These are phyloP conservation scores for Boehmeria nivea DNA, from an alignment of 306 rosid genomes.

Conservation along the genomic window DNA sequence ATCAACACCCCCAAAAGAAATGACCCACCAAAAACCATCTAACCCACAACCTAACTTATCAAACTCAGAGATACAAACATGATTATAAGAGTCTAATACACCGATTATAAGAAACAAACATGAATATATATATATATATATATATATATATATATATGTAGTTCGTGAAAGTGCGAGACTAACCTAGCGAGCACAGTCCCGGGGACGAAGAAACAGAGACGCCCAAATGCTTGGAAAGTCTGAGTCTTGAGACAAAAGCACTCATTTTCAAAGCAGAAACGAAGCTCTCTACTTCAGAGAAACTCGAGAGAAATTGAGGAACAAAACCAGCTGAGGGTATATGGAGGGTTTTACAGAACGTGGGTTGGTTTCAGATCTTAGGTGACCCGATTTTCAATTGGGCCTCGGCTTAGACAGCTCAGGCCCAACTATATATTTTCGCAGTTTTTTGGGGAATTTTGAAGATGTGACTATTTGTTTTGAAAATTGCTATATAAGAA, in stretches of 20 bases:
- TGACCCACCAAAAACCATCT: too few species aligned
- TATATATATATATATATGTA: too few species aligned
- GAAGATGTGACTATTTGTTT: too few species aligned
- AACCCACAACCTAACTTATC: too few species aligned
- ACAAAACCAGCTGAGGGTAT: background rate
- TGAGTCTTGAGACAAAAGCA: background rate
- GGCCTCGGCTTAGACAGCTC: background rate
- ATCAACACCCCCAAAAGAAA: too few species aligned
- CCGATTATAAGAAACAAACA: background rate
- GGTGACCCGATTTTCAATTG: background rate
- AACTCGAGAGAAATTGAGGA: background rate
- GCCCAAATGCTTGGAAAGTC: background rate
- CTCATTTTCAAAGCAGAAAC: background rate
- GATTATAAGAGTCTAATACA: too few species aligned
- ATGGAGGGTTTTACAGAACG: conserved; percentile 5
- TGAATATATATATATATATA: too few species aligned
- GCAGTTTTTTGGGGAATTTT: too few species aligned
- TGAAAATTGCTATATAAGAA: too few species aligned
- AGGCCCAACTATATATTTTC: too few species aligned
- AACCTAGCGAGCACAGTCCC: background rate
- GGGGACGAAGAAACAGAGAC: background rate
- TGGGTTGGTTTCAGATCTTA: background rate
- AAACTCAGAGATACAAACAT: too few species aligned
- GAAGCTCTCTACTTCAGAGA: background rate
- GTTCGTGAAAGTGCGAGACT: background rate